phyloP scores from a whole-genome alignment of 148 eudicot genomes.

The Mesembryanthemum crystallinum region DNA sequence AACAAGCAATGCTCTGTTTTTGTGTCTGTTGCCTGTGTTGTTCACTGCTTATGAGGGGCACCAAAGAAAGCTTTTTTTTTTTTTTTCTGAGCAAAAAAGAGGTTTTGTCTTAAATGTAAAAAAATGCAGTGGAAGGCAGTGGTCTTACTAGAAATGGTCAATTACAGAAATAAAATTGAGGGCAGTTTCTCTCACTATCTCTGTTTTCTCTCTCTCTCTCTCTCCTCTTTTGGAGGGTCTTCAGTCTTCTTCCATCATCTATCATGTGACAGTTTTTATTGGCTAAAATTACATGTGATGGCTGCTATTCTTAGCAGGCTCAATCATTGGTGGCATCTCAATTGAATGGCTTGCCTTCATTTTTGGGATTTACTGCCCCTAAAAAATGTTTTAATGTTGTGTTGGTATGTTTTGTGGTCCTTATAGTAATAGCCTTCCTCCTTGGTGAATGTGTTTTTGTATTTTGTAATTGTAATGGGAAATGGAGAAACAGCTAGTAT shows the following conservation, averaged over 20 bases:
- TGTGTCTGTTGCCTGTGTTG: background rate
- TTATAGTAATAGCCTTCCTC: background rate
- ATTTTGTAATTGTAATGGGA: no score
- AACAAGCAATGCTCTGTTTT: constrained; percentile 1
- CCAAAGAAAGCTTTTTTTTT: no score
- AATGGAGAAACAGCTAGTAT: no score
- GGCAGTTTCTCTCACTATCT: background rate
- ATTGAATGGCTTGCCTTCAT: constrained; percentile 18
- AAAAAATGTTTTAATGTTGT: no score
- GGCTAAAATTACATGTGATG: constrained; percentile 26
- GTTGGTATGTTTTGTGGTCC: constrained; percentile 13
- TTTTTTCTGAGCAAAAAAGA: background rate
- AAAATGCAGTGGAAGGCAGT: background rate
- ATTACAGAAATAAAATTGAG: constrained; percentile 7
- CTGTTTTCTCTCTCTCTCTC: background rate
- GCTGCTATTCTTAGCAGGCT: constrained; percentile 21
- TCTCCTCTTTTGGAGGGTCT: background rate
- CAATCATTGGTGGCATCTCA: constrained; percentile 35
- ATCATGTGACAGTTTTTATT: constrained; percentile 16
- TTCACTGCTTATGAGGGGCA: background rate
- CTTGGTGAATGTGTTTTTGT: constrained; percentile 9
- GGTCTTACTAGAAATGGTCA: constrained; percentile 16
- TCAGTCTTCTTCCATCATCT: background rate
- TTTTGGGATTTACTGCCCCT: background rate
- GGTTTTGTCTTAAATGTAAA: background rate